Percentiles rank a stretch among this genome's conserved stretches.
Evolutionary conservation across 345 rosid species (phyloP).

Genomic region (Hibiscus tridactylites): DNA sequence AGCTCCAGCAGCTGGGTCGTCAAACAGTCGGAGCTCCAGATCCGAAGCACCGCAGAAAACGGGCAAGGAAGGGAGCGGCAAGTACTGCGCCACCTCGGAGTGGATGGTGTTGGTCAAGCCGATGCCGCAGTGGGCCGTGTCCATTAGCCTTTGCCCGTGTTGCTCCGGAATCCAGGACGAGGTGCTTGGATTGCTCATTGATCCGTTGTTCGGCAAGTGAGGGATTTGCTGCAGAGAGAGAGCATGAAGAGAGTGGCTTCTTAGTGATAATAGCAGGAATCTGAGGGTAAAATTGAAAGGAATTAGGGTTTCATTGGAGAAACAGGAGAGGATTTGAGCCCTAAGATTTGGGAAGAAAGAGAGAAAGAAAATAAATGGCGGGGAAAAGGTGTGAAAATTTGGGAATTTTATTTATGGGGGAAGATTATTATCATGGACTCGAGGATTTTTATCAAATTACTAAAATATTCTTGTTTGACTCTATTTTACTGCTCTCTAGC

Average conservation of each 20-base stretch:
- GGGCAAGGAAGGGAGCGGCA: conserved; percentile 87
- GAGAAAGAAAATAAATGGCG: conserved; percentile 46
- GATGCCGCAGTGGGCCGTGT: conserved; percentile 46
- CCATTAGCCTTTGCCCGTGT: conserved; percentile 22
- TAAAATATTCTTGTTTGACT: no score
- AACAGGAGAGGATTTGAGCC: conserved; percentile 27
- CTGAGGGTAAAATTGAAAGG: conserved; percentile 10
- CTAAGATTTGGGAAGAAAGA: conserved; percentile 25
- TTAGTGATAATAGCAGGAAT: conserved; percentile 11
- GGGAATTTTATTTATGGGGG: neutral
- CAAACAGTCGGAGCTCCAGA: conserved; percentile 59
- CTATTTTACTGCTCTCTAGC: no score
- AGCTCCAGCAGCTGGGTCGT: conserved; percentile 30
- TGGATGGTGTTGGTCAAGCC: conserved; percentile 82
- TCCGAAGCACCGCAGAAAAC: conserved; percentile 76
- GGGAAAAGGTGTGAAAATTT: conserved; percentile 42
- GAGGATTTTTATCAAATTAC: no score
- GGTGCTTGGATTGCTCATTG: conserved; percentile 52
- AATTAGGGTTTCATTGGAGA: conserved; percentile 18
- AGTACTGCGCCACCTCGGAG: conserved; percentile 83
- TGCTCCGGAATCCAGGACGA: conserved; percentile 19
- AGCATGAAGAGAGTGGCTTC: conserved; percentile 28
- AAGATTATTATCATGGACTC: neutral
- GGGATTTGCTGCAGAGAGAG: conserved; percentile 10
- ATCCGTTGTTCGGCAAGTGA: neutral